A percentile compares a stretch with the other conserved stretches of the same genome.
These are phyloP conservation scores for Penicillium brasilianum DNA, from an alignment of 2,329 filamentous ascomycete species.

Conservation along the genomic window DNA sequence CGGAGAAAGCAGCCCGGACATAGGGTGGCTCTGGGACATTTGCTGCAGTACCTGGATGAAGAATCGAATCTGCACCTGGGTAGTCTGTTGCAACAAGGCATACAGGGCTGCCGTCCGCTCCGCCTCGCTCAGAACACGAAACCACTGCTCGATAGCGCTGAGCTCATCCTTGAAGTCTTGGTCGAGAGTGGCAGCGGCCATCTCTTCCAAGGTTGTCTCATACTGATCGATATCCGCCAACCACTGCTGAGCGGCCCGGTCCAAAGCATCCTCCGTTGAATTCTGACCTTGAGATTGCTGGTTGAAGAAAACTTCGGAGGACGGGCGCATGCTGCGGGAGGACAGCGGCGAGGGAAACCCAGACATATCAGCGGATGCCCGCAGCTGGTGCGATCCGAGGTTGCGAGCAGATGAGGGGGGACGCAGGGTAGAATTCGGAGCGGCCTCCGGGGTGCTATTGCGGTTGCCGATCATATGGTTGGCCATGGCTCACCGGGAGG, in stretches of 20 bases:
- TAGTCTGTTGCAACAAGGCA: slow-evolving; percentile 95
- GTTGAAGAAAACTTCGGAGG: slow-evolving; percentile 90
- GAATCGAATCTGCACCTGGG: slow-evolving; percentile 97
- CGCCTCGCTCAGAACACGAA: slow-evolving; percentile 93
- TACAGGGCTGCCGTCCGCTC: slow-evolving; percentile 95
- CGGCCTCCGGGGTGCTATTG: slow-evolving; percentile 93
- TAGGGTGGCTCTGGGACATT: slow-evolving; percentile 97
- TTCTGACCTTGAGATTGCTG: slow-evolving; percentile 71
- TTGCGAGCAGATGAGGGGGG: slow-evolving; percentile 83
- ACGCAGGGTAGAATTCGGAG: slow-evolving; percentile 75
- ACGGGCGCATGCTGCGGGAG: slow-evolving; percentile 82
- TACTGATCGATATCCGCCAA: slow-evolving; percentile 99
- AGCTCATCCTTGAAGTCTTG: slow-evolving; percentile 99
- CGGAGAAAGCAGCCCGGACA: slow-evolving; percentile 93
- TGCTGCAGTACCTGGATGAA: slow-evolving; percentile 99
- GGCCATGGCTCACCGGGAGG: slow-evolving; percentile 53
- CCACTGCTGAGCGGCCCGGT: slow-evolving; percentile 97
- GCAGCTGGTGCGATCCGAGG: slow-evolving; percentile 80
- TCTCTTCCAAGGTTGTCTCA: slow-evolving; percentile 97
- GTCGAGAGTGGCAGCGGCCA: slow-evolving; percentile 97
- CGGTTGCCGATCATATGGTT: slow-evolving; percentile 78
- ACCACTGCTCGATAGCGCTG: slow-evolving; percentile 99
- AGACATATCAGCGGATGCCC: slow-evolving; percentile 95
- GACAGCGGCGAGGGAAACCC: slow-evolving; percentile 74
- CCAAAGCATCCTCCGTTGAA: slow-evolving; percentile 80